Percentiles rank a stretch among this genome's conserved stretches.
phyloP scores from a whole-genome alignment of 2,329 filamentous ascomycete genomes.

The Ophiocordyceps camponoti-saundersi region DNA sequence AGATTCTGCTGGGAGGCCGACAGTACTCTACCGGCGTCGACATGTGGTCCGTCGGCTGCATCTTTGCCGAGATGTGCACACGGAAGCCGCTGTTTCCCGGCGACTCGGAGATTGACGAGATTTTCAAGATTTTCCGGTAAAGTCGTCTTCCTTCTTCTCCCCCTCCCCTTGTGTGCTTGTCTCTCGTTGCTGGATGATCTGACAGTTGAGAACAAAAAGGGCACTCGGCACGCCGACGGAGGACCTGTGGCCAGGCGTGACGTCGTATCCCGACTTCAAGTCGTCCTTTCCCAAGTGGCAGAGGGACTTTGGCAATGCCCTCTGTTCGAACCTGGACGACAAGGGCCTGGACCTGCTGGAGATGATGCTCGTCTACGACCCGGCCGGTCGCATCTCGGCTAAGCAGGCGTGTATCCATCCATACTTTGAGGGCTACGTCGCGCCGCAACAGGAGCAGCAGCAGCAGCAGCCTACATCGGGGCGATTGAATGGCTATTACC shows the following conservation, averaged over 20 bases:
- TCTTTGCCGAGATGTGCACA: constrained; percentile 94
- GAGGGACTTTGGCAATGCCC: constrained; percentile 45
- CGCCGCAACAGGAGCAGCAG: neutral
- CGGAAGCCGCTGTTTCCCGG: constrained; percentile 84
- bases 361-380: constrained; percentile 70
- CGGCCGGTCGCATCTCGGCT: constrained; percentile 70
- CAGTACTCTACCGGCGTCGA: constrained; percentile 91
- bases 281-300: constrained; percentile 82
- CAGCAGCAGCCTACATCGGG: constrained; percentile 12
- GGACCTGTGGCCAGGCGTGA: constrained; percentile 73
- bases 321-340: constrained; percentile 60
- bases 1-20: constrained; percentile 77
- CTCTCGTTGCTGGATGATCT: neutral
- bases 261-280: constrained; percentile 91
- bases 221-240: constrained; percentile 73
- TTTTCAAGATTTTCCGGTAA: constrained; percentile 52
- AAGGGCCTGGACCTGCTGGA: constrained; percentile 51
- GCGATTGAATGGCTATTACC: constrained; percentile 18
- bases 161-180: neutral
- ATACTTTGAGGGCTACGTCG: constrained; percentile 45
- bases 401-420: constrained; percentile 75
- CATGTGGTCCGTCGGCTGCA: constrained; percentile 91
- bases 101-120: constrained; percentile 48
- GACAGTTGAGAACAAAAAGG: constrained; percentile 18
- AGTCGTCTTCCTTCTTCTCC: constrained; percentile 5